Conservation (phyloP, 345 rosid species). For the Eucalyptus tenuipes region DNA sequence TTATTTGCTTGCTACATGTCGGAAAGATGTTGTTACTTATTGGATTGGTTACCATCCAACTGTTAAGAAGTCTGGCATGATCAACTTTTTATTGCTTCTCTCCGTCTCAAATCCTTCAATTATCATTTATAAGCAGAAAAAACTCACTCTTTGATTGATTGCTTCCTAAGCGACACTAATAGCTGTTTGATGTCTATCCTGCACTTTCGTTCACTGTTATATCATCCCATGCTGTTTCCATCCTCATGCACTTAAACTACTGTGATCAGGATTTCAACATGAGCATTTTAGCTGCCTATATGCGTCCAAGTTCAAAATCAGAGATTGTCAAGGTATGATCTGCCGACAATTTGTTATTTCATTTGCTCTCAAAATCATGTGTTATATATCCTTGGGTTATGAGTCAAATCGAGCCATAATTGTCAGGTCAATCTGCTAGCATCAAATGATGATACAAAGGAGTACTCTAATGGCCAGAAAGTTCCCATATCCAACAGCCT, state of each 20-base stretch:
- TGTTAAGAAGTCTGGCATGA: neutral
- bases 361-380: neutral
- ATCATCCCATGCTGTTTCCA: neutral
- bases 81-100: neutral
- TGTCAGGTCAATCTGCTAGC: constrained; percentile 79
- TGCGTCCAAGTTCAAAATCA: constrained; percentile 65
- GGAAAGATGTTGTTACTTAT: neutral
- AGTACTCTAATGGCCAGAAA: constrained; percentile 14
- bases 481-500: constrained; percentile 29
- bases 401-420: neutral
- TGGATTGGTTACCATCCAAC: neutral
- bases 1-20: neutral
- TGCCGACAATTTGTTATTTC: neutral
- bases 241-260: neutral
- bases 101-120: neutral
- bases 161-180: neutral
- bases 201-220: neutral
- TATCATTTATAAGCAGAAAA: neutral
- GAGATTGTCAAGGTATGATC: constrained; percentile 78
- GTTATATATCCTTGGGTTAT: neutral
- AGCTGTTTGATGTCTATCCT: neutral
- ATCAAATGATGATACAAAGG: constrained; percentile 28
- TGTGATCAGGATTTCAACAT: constrained; percentile 66
- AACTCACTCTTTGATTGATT: neutral
- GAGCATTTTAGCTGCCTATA: constrained; percentile 79